phyloP scores from a whole-genome alignment of 148 eudicot genomes.

The Vaccinium darrowii region DNA sequence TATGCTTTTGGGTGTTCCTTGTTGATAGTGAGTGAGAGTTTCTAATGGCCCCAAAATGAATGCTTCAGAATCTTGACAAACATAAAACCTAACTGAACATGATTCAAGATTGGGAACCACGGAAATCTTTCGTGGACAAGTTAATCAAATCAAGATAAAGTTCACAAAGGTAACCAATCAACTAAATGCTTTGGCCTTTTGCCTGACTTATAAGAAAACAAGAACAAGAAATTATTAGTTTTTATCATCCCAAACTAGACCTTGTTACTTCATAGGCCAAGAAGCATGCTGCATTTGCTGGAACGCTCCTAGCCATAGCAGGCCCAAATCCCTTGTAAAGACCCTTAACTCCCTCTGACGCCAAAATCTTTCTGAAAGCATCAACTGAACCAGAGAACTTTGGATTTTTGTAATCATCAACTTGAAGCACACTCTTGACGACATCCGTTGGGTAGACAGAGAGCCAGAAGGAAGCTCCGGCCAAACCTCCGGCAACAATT shows the following conservation, averaged over 20 bases:
- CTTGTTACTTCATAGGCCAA: slow-evolving; percentile 89
- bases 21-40: neutral
- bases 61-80: neutral
- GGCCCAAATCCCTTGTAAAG: slow-evolving; percentile 96
- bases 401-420: slow-evolving; percentile 79
- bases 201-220: neutral
- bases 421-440: slow-evolving; percentile 82
- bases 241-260: slow-evolving; percentile 73
- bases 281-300: slow-evolving; percentile 98
- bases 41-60: slow-evolving; percentile 6
- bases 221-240: neutral
- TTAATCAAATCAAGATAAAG: neutral
- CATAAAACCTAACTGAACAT: neutral
- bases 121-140: neutral
- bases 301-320: slow-evolving; percentile 88
- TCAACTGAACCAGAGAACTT: slow-evolving; percentile 70
- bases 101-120: neutral
- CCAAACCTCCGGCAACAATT: slow-evolving; percentile 81
- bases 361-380: slow-evolving; percentile 72
- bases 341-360: slow-evolving; percentile 76
- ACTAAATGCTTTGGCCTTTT: slow-evolving; percentile 9
- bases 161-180: neutral
- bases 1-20: neutral
- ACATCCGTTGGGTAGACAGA: slow-evolving; percentile 87
- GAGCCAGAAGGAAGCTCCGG: slow-evolving; percentile 82